Percentiles rank a stretch among this genome's conserved stretches.
Evolutionary conservation across 2,329 filamentous ascomycete species (phyloP).

Genomic region (Aureobasidium sp.): DNA sequence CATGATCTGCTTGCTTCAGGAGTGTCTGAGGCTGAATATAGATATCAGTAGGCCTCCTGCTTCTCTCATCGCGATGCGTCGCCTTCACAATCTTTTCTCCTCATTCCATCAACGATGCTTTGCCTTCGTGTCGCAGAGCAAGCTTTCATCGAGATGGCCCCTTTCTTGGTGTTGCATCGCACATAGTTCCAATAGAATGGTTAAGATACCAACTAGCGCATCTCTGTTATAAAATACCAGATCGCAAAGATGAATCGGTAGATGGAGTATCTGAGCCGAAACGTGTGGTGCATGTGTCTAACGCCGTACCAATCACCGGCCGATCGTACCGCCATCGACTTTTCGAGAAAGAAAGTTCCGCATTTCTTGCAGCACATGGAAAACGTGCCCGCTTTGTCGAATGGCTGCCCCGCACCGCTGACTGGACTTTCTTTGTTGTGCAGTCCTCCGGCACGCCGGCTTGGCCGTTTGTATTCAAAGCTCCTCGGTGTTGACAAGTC

Average conservation of each 20-base stretch:
- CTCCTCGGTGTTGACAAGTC: not conserved
- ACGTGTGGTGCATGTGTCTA: constrained; percentile 1
- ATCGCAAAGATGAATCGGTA: constrained; percentile 6
- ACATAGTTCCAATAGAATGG: not conserved
- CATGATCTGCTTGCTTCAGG: not conserved
- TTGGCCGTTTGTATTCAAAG: not conserved
- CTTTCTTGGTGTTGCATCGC: not conserved
- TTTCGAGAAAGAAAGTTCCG: not conserved
- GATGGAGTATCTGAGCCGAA: not conserved
- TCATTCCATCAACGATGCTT: constrained; percentile 1
- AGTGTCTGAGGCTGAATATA: not conserved
- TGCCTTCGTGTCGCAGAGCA: not conserved
- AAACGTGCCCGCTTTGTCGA: not conserved
- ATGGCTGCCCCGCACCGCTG: not conserved
- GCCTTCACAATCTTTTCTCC: not conserved
- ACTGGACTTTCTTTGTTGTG: not conserved
- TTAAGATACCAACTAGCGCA: not conserved
- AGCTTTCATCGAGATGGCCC: not conserved
- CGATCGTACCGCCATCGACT: not conserved
- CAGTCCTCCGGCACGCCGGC: not conserved
- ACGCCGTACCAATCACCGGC: not conserved
- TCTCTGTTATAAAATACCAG: not conserved
- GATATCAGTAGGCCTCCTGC: not conserved
- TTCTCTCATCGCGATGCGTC: not conserved
- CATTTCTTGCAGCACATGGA: not conserved